phyloP scores from a whole-genome alignment of 2,329 filamentous ascomycete species.

The Colletotrichum siamense region DNA sequence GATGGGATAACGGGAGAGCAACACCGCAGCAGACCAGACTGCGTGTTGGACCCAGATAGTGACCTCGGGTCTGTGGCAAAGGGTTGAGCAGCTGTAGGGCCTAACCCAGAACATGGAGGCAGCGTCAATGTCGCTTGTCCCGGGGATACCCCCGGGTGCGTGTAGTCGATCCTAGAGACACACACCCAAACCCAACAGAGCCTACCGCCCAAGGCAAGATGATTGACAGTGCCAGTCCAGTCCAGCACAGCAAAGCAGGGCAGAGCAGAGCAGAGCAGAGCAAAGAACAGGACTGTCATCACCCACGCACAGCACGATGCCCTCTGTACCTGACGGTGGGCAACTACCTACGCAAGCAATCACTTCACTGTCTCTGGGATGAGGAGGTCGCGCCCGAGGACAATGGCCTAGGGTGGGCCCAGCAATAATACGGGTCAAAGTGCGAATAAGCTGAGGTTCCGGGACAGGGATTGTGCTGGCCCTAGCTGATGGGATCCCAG shows the following conservation, averaged over 20 bases:
- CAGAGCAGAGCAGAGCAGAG: background rate
- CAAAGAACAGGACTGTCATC: background rate
- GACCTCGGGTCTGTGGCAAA: background rate
- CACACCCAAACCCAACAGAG: background rate
- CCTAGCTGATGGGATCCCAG: background rate
- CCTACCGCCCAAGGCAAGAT: background rate
- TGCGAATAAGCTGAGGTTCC: slow-evolving; percentile 8
- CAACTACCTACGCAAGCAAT: background rate
- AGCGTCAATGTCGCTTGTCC: background rate
- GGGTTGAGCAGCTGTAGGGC: background rate
- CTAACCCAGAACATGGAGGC: background rate
- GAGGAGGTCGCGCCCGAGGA: background rate
- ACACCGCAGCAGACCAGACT: background rate
- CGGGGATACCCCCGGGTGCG: background rate
- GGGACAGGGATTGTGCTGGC: slow-evolving; percentile 5
- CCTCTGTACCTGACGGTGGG: background rate
- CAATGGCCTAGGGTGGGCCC: slow-evolving; percentile 2
- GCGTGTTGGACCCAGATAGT: background rate
- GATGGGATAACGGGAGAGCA: background rate
- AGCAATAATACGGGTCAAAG: slow-evolving; percentile 5
- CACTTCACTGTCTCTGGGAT: background rate
- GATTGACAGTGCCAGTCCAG: background rate
- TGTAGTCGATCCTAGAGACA: background rate
- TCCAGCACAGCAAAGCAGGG: background rate
- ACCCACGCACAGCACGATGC: background rate